Base-by-base conservation (phyloP, 1,284 basidiomycete species). In the Gomphus sp. region DNA sequence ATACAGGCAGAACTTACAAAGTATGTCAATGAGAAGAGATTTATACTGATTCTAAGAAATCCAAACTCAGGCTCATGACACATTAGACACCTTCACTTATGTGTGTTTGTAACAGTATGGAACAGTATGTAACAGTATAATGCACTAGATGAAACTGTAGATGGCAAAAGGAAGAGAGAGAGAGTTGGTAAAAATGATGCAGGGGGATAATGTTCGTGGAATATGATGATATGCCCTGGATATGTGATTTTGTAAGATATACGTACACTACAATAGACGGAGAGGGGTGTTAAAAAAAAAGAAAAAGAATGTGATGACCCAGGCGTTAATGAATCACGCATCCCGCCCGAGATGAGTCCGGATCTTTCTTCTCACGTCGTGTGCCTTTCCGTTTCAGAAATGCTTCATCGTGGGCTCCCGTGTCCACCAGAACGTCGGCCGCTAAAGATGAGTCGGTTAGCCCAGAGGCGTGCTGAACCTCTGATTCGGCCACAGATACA, bases 351-450 rank as follows among this genome's bases (percentile, higher is more conserved):
- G 54, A 55, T 5, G 43, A 44, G 10, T 47, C 44, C 41, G 54
- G 33, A 11, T 55, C 43, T 55, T 25, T 34, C 54, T 47, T 55
- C 14, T 45, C 54, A 5, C 54, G 54, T 55, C 54, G 54, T 14
- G 54, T 11, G 31, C 54, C 54, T 39, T 31, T 55, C 1, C 54
- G 54, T 45, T 45, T 55, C 22, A 44, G 25, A 14, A 16, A 55
- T n/a, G 54, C 54, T 45, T 55, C 54, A 9, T 55, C 54, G 41
- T 43, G 9, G n/a, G 25, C 54, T 7, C 39, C 43, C 4, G 54
- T 22, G 28, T 10, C 47, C 54, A 55, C 47, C 25, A 47, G n/a
- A 44, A 45, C 16, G 4, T 47, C 54, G 25, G 28, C 31, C 39
- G 28, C 10, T 28, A 55, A n/a, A 18, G 54, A 55, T 11, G 44